phyloP scores from a whole-genome alignment of 192 early-diverging fungal species.

The Coemansia sp. region DNA sequence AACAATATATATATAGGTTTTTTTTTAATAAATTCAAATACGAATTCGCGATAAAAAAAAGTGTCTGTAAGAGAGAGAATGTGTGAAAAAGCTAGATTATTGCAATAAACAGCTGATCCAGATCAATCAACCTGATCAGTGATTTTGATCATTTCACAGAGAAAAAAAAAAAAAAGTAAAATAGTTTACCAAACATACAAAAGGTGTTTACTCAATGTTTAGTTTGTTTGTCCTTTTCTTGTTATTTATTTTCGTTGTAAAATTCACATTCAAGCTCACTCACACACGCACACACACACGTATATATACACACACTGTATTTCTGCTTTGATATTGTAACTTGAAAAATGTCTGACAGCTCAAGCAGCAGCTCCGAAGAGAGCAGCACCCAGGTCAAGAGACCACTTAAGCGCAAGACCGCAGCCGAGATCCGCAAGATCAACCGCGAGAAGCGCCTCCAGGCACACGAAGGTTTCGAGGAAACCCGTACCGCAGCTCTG shows the following conservation, averaged over 20 bases:
- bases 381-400: background rate
- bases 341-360: background rate
- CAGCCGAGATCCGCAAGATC: conserved; percentile 37
- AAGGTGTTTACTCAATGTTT: background rate
- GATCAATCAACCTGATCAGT: background rate
- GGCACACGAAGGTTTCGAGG: conserved; percentile 22
- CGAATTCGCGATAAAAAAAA: background rate
- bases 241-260: no score
- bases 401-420: conserved; percentile 31
- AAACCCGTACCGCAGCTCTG: conserved; percentile 32
- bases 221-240: background rate
- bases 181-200: background rate
- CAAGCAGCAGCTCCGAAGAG: conserved; percentile 3
- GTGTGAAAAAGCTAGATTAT: background rate
- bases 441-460: conserved; percentile 27
- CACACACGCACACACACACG: no score
- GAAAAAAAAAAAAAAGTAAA: background rate
- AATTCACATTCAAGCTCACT: no score
- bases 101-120: background rate
- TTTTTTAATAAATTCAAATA: no score
- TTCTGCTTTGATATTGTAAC: no score
- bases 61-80: no score
- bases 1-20: conserved; percentile 5
- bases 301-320: no score
- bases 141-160: background rate